Evolutionary conservation across 2,329 filamentous ascomycete genomes (phyloP).

Genomic region (Xylariaceae sp.): DNA sequence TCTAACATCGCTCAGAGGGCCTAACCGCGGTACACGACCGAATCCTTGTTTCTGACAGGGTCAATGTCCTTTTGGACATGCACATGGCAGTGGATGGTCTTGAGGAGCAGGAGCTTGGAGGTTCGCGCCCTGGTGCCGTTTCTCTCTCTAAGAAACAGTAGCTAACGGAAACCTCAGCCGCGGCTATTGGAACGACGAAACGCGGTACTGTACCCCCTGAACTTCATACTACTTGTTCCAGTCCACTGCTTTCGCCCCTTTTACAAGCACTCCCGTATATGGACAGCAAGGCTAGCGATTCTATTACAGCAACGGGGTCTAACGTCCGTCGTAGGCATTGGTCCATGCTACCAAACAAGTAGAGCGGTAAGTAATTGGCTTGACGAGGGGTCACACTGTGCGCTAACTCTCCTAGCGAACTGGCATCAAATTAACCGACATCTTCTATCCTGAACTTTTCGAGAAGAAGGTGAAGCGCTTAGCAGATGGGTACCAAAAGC

Average conservation of each 20-base stretch:
- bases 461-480: conserved; percentile 61
- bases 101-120: conserved; percentile 1
- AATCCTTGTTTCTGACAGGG: conserved; percentile 2
- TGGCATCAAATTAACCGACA: not conserved
- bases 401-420: not conserved
- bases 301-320: not conserved
- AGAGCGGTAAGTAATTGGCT: no score
- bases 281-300: no score
- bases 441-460: conserved; percentile 43
- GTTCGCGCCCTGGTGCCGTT: not conserved
- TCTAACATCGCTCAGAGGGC: no score
- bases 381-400: no score
- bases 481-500: conserved; percentile 57
- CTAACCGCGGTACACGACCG: not conserved
- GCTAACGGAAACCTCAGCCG: not conserved
- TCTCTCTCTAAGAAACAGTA: not conserved
- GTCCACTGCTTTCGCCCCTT: no score
- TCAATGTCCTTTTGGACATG: not conserved
- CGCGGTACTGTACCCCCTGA: not conserved
- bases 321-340: no score
- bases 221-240: no score
- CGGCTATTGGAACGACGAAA: not conserved
- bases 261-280: no score
- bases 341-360: no score
- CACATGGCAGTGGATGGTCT: conserved; percentile 1